These are phyloP conservation scores for Moelleriella libera DNA, from an alignment of 2,329 filamentous ascomycete species.

Conservation along the genomic window DNA sequence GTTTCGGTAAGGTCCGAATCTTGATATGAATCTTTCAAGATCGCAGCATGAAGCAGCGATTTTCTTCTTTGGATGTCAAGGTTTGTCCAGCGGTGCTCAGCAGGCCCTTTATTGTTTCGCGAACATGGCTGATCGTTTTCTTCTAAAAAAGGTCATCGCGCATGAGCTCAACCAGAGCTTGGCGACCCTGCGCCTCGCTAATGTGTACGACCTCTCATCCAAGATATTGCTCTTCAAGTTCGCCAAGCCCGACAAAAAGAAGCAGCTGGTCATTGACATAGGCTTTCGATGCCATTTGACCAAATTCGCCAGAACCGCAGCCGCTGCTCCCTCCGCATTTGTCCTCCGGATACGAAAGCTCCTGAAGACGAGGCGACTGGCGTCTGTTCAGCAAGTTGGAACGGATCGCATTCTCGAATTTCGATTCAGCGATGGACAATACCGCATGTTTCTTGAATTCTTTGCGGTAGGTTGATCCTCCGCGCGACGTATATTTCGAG, in stretches of 20 bases:
- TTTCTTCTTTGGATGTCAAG: constrained; percentile 68
- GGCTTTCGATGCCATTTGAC: constrained; percentile 95
- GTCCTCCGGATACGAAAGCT: constrained; percentile 75
- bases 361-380: constrained; percentile 75
- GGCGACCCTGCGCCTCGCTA: constrained; percentile 67
- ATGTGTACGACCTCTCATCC: constrained; percentile 91
- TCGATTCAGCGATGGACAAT: constrained; percentile 81
- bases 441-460: constrained; percentile 83
- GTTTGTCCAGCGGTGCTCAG: constrained; percentile 17
- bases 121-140: too few relatives aligned
- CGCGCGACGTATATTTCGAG: not conserved
- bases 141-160: constrained; percentile 58
- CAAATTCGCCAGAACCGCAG: constrained; percentile 75
- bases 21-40: not conserved
- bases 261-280: constrained; percentile 84
- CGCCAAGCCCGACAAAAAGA: constrained; percentile 73
- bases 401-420: constrained; percentile 90
- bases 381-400: constrained; percentile 69
- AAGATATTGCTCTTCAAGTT: constrained; percentile 95
- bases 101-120: too few relatives aligned
- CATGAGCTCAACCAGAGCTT: constrained; percentile 76
- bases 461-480: constrained; percentile 46
- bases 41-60: constrained; percentile 57
- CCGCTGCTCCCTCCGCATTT: constrained; percentile 71
- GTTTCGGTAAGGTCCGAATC: not conserved